Conservation (phyloP, 257 asterid species). For the Ophiorrhiza pumila region DNA sequence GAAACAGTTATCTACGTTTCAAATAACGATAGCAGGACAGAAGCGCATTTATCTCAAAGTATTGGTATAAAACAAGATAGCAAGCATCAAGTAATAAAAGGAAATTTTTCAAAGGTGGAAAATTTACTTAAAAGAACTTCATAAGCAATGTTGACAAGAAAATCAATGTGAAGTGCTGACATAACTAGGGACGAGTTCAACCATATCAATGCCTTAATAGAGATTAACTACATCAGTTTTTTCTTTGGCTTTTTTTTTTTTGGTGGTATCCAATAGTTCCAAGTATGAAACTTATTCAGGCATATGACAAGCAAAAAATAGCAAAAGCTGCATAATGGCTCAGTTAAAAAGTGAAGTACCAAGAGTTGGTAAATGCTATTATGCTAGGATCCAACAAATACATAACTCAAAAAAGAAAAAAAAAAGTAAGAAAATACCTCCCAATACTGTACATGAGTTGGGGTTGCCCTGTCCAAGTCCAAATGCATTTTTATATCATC, state of each 20-base stretch:
- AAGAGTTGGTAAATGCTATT: background rate
- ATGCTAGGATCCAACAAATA: background rate
- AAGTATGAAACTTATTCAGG: background rate
- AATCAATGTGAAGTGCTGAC: background rate
- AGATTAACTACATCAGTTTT: background rate
- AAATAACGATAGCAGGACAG: background rate
- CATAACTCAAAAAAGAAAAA: background rate
- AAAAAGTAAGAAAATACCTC: conserved; percentile 50
- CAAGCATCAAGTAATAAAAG: background rate
- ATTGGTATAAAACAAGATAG: background rate
- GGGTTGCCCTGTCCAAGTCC: conserved; percentile 83
- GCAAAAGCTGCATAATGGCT: background rate
- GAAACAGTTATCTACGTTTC: background rate
- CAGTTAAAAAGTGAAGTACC: background rate
- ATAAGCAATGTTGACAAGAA: background rate
- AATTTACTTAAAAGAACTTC: background rate
- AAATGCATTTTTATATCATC: conserved; percentile 92
- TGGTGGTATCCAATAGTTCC: background rate
- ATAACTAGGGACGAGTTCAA: background rate
- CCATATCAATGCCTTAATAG: background rate
- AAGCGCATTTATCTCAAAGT: background rate
- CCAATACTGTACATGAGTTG: conserved; percentile 77
- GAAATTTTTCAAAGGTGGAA: background rate
- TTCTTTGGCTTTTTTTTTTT: no score
- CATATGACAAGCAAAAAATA: background rate